Conservation (phyloP, 2,329 filamentous ascomycete species). For the Claviceps digitariae region DNA sequence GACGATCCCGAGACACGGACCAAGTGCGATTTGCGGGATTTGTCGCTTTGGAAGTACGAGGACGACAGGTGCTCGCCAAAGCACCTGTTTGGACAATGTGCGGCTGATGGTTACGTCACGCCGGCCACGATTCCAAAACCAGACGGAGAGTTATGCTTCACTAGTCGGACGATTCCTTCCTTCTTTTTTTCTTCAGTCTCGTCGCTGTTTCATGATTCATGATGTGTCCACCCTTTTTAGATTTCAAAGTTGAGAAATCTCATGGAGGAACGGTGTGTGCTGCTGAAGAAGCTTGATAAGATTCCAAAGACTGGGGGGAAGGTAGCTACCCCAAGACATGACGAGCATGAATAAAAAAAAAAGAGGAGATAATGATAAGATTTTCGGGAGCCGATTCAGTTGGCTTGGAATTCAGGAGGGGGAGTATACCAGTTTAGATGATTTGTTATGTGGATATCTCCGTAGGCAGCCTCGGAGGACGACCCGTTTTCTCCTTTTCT, state of each 20-base stretch:
- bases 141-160: background rate
- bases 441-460: background rate
- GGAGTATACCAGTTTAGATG: background rate
- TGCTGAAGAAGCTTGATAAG: background rate
- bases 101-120: background rate
- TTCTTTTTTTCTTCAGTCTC: background rate
- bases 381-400: background rate
- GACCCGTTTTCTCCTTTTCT: background rate
- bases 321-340: background rate
- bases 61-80: slow-evolving; percentile 61
- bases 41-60: slow-evolving; percentile 59
- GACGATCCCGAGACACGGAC: slow-evolving; percentile 30
- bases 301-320: background rate
- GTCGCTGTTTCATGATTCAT: background rate
- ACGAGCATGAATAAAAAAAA: background rate
- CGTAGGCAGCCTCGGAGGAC: background rate
- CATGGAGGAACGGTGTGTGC: background rate
- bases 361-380: background rate
- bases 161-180: background rate
- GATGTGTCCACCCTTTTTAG: background rate
- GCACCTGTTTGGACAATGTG: slow-evolving; percentile 56
- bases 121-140: background rate
- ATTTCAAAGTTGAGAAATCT: background rate
- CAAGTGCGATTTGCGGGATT: slow-evolving; percentile 67
- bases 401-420: background rate